Base-by-base conservation (phyloP, 495 filamentous ascomycete species). In the Lophiostoma macrostomum region DNA sequence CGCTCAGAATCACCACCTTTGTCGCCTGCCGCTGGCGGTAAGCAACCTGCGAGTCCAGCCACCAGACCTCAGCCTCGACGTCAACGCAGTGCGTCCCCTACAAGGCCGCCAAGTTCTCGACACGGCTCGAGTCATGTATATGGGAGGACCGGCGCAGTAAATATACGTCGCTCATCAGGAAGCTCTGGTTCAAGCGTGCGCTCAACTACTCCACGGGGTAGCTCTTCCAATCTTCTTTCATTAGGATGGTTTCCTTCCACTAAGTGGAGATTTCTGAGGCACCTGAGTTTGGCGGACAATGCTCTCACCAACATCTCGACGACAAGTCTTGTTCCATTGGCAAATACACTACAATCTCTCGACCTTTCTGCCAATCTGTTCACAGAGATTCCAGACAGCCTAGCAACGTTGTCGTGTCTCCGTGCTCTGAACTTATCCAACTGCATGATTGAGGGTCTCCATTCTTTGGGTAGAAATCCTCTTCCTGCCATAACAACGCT, bases 381-480 rank as follows among this genome's bases (percentile, higher is more conserved):
- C 40, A 81, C 81, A 0, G 87, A 96, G 62, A 85, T 96, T 37
- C 93, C 93, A 1, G 93, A 97, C 65, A 87, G 86, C 61, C 70
- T 98, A 28, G 82, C 90, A 30, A 84, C 80, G 12, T 73, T 98
- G 38, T 87, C 87, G 27, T 83, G 86, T 18, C 77, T 98, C 19
- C 80, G 88, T 38, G 90, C 93, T 20, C 71, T 98, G 38, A 97
- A 98, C 63, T 75, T 98, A 23, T 91, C 91, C 12, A 83, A 90
- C 63, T 96, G 93, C 76, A 96, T 97, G 91, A 95, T 98, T 41
- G 88, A 93, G 46, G 94, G 90, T 27, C 73, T 98, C 50, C 90
- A 94, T 60, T 95, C 91, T 3, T 74, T 98, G 14, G 81, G 83
- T 1, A 80, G 87, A 49, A 90, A 85, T 66, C 91, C 93, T 25